These are phyloP conservation scores for Kickxella alabastrina DNA, from an alignment of 192 early-diverging fungal genomes.

Conservation along the genomic window DNA sequence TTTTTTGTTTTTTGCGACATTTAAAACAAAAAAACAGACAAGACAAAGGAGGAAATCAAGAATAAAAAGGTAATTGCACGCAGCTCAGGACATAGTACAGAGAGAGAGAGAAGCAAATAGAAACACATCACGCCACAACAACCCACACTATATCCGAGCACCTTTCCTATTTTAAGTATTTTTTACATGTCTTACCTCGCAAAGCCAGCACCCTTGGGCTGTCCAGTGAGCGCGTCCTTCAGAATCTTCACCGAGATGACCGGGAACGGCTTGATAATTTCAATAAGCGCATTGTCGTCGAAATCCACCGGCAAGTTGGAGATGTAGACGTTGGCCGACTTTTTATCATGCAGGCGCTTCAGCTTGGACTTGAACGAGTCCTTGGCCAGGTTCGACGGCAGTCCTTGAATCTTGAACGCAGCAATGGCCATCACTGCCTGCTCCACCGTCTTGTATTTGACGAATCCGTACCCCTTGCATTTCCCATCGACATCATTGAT, in stretches of 20 bases:
- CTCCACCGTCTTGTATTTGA: conserved; percentile 71
- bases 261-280: conserved; percentile 60
- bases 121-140: too few relatives aligned
- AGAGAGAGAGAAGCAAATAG: too few relatives aligned
- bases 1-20: too few relatives aligned
- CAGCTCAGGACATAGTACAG: too few relatives aligned
- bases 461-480: conserved; percentile 89
- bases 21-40: too few relatives aligned
- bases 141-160: too few relatives aligned
- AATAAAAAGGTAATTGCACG: too few relatives aligned
- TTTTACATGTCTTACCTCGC: conserved; percentile 42
- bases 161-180: too few relatives aligned
- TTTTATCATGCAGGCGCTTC: conserved; percentile 67
- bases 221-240: conserved; percentile 59
- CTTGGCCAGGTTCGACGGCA: conserved; percentile 73
- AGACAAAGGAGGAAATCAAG: too few relatives aligned
- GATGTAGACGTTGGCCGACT: conserved; percentile 78
- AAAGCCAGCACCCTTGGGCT: conserved; percentile 78
- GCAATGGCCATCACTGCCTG: conserved; percentile 67
- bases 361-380: conserved; percentile 71
- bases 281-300: conserved; percentile 62
- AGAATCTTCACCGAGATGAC: conserved; percentile 75
- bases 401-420: conserved; percentile 61
- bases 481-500: conserved; percentile 72
- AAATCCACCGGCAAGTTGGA: conserved; percentile 76